phyloP scores from a whole-genome alignment of 163 green algal species.

The Scenedesmus sp. region DNA sequence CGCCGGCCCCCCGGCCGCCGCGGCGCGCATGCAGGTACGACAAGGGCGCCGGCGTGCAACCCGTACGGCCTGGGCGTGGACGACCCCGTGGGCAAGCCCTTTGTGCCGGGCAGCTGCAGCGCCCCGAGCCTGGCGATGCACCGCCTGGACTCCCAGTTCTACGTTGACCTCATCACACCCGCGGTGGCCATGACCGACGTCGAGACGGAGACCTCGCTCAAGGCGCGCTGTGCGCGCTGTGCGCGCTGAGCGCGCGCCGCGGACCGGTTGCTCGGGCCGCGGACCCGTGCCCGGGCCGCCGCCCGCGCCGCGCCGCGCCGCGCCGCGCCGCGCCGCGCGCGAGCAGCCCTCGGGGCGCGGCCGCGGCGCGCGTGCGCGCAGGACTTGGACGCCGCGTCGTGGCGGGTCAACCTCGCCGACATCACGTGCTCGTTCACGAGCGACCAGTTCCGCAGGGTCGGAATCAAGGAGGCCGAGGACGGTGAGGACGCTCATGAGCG shows the following conservation, averaged over 20 bases:
- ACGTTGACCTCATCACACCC: too few relatives aligned
- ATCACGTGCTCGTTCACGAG: neutral
- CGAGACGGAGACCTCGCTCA: too few relatives aligned
- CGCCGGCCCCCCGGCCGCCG: too few relatives aligned
- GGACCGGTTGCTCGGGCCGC: too few relatives aligned
- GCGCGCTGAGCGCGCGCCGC: too few relatives aligned
- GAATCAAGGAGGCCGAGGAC: neutral
- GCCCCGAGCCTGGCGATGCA: neutral
- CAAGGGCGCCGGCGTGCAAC: slow-evolving; percentile 3
- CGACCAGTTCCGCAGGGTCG: neutral
- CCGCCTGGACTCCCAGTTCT: neutral
- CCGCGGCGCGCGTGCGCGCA: too few relatives aligned
- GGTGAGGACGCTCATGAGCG: neutral
- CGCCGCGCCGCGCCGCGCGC: too few relatives aligned
- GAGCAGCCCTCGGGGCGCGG: too few relatives aligned
- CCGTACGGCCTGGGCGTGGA: neutral
- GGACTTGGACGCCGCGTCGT: neutral
- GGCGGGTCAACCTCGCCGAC: neutral
- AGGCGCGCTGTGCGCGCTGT: too few relatives aligned
- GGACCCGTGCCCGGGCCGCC: too few relatives aligned
- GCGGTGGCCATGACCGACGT: too few relatives aligned
- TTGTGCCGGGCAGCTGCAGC: neutral
- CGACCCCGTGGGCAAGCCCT: neutral
- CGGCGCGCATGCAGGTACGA: neutral
- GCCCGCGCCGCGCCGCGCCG: too few relatives aligned